Base-by-base conservation (phyloP, 768 basidiomycete genomes). In the Lactarius vividus region DNA sequence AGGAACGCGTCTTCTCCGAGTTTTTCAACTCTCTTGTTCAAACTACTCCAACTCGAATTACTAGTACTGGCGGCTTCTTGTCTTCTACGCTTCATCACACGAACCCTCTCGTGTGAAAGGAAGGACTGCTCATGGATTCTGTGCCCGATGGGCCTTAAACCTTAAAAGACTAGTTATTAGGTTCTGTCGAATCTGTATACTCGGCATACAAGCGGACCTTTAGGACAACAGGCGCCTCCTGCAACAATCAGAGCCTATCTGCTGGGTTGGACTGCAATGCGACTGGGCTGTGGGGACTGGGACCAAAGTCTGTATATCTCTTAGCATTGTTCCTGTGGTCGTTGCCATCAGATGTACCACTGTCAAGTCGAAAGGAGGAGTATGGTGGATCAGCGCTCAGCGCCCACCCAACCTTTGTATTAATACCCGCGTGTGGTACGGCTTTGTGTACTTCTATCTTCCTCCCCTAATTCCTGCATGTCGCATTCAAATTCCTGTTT, bases 131-230 rank as follows among this genome's bases (percentile, higher is more conserved):
- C 39, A 40, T 18, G 16, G 15, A 40, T 40, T 40, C 16, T 15
- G 39, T 18, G 16, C 39, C 35, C 11, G 37, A 8, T 40, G 40
- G 40, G 15, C 52, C 46, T 16, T 15, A 52, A 61, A 35, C 26
- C 23, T 2, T 9, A 31, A 23, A 33, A 23, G 23, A 39, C 63
- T 37, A 4, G 53, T n/a, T 65, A 54, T 61, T 60, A 61, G 59
- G 59, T 65, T 65, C 31, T 56, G 49, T 2, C 29, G 15, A 23
- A n/a, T n/a, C n/a, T n/a, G n/a, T 28, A 1, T 31, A 2, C 52
- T 49, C 54, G 59, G 59, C 49, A 44, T 60, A 55, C 33, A 60
- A 56, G 42, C 64, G 53, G 58, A 35, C 23, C 16, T 33, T 18
- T 13, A 28, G 53, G 28, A n/a, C 31, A 52, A 29, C 28, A 0